Conservation (phyloP, 495 filamentous ascomycete species). For the Elaphomyces granulatus region DNA sequence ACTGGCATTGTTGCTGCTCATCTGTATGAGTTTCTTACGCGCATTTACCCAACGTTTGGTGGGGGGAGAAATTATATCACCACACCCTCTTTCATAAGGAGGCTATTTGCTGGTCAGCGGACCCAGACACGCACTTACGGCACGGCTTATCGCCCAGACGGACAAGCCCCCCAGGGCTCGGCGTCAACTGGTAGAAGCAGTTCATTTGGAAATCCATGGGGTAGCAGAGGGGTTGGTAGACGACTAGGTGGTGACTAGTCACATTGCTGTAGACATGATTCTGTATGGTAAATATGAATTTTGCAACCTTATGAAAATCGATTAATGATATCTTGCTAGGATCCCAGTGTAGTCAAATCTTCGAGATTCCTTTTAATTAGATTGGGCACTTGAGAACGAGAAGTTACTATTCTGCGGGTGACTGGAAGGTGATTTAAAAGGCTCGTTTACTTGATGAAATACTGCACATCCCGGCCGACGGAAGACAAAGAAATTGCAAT, state of each 20-base stretch:
- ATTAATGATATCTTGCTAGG: too few relatives aligned
- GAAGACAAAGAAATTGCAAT: too few relatives aligned
- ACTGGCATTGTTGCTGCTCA: constrained; percentile 72
- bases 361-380: too few relatives aligned
- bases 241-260: constrained; percentile 44
- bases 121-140: constrained; percentile 38
- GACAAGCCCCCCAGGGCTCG: constrained; percentile 11
- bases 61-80: constrained; percentile 55
- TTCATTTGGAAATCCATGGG: constrained; percentile 40
- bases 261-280: too few relatives aligned
- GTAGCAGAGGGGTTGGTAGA: constrained; percentile 48
- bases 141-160: constrained; percentile 30
- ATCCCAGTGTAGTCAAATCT: too few relatives aligned
- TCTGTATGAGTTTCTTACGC: constrained; percentile 69
- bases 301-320: too few relatives aligned
- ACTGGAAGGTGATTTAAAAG: too few relatives aligned
- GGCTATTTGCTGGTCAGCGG: constrained; percentile 33
- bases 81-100: constrained; percentile 52
- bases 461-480: too few relatives aligned
- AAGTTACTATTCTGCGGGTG: too few relatives aligned
- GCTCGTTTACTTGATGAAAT: too few relatives aligned
- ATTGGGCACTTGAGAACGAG: too few relatives aligned
- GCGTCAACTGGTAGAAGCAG: constrained; percentile 20
- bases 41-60: constrained; percentile 71
- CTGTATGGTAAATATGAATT: too few relatives aligned